Conservation (phyloP, 2,329 filamentous ascomycete genomes). For the Scedosporium minutisporum region DNA sequence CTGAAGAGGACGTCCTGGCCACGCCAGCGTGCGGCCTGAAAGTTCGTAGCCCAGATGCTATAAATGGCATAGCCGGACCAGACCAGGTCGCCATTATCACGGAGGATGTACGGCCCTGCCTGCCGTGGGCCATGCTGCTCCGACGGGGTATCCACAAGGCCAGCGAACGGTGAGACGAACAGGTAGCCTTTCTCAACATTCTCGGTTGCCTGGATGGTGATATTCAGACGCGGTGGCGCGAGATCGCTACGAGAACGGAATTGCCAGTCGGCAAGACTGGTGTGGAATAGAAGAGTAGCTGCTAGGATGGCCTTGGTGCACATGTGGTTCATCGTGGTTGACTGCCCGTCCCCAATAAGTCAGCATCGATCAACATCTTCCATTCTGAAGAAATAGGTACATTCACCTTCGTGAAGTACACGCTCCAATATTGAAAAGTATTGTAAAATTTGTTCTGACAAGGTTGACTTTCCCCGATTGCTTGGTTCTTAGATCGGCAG, state of each 20-base stretch:
- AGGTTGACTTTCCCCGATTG: neutral
- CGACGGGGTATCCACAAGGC: constrained; percentile 17
- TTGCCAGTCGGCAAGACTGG: constrained; percentile 9
- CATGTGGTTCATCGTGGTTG: constrained; percentile 5
- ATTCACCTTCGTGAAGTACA: constrained; percentile 11
- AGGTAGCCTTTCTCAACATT: constrained; percentile 32
- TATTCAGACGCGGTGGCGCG: constrained; percentile 24
- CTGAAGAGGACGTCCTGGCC: constrained; percentile 42
- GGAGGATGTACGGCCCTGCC: constrained; percentile 45
- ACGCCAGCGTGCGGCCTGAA: constrained; percentile 39
- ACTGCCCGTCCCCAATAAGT: neutral
- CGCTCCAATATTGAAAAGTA: neutral
- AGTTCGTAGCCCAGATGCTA: constrained; percentile 43
- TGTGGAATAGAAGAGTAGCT: neutral
- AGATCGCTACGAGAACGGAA: constrained; percentile 18
- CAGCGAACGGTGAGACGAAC: constrained; percentile 31
- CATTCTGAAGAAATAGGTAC: constrained; percentile 9
- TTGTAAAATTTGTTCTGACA: neutral
- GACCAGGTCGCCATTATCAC: constrained; percentile 42
- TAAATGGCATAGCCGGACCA: constrained; percentile 47
- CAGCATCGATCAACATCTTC: constrained; percentile 1
- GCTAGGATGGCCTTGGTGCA: constrained; percentile 1
- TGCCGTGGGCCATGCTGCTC: constrained; percentile 38
- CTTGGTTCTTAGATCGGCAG: neutral
- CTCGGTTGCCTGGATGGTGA: constrained; percentile 30